Conservation (phyloP, 371 early-diverging fungal species). For the Hamiltosporidium tvaerminnensis region DNA sequence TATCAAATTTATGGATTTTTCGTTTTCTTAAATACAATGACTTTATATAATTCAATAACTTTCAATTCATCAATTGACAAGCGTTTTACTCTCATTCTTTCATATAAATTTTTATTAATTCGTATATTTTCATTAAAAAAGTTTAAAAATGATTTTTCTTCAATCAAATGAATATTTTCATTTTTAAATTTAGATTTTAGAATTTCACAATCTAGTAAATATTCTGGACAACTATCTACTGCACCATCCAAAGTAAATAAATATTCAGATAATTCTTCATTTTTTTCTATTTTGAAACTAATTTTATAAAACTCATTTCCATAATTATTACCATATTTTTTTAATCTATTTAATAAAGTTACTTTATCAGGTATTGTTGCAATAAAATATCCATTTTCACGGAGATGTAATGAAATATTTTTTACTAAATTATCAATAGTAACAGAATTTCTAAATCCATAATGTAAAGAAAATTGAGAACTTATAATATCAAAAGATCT, state of each 20-base stretch:
- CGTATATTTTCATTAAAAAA: constrained; percentile 26
- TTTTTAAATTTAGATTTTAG: not conserved
- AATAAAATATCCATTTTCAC: constrained; percentile 39
- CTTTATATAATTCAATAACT: constrained; percentile 45
- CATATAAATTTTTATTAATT: constrained; percentile 19
- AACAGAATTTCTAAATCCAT: constrained; percentile 36
- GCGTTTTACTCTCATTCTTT: constrained; percentile 17
- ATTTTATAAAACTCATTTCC: constrained; percentile 9
- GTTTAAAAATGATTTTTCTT: constrained; percentile 30
- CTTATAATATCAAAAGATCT: constrained; percentile 43
- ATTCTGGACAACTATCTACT: constrained; percentile 50
- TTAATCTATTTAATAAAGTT: constrained; percentile 36
- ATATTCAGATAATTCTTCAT: constrained; percentile 20
- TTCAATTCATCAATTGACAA: constrained; percentile 34
- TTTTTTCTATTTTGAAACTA: not conserved
- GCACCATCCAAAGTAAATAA: constrained; percentile 46
- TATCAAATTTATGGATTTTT: not conserved
- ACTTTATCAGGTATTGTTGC: constrained; percentile 42
- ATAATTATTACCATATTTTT: constrained; percentile 7
- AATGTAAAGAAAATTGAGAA: constrained; percentile 52
- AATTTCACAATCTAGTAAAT: constrained; percentile 19
- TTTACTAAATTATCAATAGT: constrained; percentile 26
- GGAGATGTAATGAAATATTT: constrained; percentile 46
- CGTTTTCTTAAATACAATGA: constrained; percentile 38
- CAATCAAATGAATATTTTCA: constrained; percentile 5